Evolutionary conservation across 257 asterid species (phyloP).

Genomic region (Capsicum chinense): DNA sequence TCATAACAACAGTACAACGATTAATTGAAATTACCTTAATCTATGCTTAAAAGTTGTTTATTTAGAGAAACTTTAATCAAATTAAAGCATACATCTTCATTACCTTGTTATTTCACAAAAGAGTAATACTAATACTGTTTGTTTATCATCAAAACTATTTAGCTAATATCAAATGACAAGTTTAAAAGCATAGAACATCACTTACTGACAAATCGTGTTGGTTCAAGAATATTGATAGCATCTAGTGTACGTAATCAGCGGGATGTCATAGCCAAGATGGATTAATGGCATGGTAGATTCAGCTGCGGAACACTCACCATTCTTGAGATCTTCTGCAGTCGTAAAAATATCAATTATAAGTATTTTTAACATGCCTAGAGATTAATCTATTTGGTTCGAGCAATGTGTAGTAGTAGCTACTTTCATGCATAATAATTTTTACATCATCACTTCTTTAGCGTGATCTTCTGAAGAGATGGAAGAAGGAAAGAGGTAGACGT

Average conservation of each 20-base stretch:
- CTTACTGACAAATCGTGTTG: too few relatives aligned
- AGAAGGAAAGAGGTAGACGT: neutral
- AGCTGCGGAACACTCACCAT: constrained; percentile 31
- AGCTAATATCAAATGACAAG: too few relatives aligned
- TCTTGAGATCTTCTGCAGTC: constrained; percentile 47
- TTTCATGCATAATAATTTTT: neutral
- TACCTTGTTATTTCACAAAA: too few relatives aligned
- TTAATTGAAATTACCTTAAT: too few relatives aligned
- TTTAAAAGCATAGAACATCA: too few relatives aligned
- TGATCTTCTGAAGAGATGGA: neutral
- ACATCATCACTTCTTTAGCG: neutral
- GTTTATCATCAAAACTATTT: too few relatives aligned
- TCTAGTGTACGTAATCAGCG: constrained; percentile 26
- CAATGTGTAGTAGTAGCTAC: neutral
- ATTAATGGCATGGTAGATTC: constrained; percentile 34
- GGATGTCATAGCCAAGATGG: constrained; percentile 27
- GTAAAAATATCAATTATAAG: constrained; percentile 25
- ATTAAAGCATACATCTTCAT: too few relatives aligned
- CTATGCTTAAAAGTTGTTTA: too few relatives aligned
- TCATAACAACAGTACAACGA: too few relatives aligned
- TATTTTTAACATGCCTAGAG: neutral
- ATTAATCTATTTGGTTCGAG: neutral
- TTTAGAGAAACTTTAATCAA: too few relatives aligned
- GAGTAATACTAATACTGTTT: too few relatives aligned
- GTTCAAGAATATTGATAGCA: too few relatives aligned